These are phyloP conservation scores for Candida alai DNA, from an alignment of 805 yeast genomes.

Conservation along the genomic window DNA sequence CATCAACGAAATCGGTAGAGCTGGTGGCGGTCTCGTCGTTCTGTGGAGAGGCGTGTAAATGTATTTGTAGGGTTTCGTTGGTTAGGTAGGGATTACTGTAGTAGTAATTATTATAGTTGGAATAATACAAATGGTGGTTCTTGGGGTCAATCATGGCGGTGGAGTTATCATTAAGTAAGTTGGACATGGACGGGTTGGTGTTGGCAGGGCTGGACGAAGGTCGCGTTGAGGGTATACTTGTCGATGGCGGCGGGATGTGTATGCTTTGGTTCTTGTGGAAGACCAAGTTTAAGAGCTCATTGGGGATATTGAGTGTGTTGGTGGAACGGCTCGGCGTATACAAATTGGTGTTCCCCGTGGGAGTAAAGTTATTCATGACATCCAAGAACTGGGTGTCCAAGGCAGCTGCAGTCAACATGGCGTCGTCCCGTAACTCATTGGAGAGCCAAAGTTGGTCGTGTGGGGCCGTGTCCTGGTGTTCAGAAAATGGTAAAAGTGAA, in stretches of 20 bases:
- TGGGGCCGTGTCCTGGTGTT: conserved; percentile 16
- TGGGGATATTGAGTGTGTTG: conserved; percentile 16
- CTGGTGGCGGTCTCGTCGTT: conserved; percentile 22
- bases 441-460: conserved; percentile 66
- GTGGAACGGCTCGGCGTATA: conserved; percentile 7
- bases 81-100: conserved; percentile 37
- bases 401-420: conserved; percentile 70
- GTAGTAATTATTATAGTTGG: conserved; percentile 35
- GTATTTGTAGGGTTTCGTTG: conserved; percentile 38
- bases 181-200: conserved; percentile 16
- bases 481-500: conserved; percentile 1
- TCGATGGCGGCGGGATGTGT: conserved; percentile 6
- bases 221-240: too few relatives aligned
- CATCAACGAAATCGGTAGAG: conserved; percentile 32
- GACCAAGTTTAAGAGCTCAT: conserved; percentile 46
- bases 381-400: conserved; percentile 56
- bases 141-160: conserved; percentile 27
- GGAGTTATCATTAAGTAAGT: conserved; percentile 11
- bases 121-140: conserved; percentile 34
- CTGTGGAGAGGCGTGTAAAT: conserved; percentile 37
- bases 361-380: conserved; percentile 31
- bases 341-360: conserved; percentile 5
- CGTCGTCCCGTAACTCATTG: conserved; percentile 67
- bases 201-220: too few relatives aligned
- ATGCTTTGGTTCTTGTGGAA: conserved; percentile 42